Conservation (phyloP, 805 yeast genomes). For the Nakazawaea anatomiae region DNA sequence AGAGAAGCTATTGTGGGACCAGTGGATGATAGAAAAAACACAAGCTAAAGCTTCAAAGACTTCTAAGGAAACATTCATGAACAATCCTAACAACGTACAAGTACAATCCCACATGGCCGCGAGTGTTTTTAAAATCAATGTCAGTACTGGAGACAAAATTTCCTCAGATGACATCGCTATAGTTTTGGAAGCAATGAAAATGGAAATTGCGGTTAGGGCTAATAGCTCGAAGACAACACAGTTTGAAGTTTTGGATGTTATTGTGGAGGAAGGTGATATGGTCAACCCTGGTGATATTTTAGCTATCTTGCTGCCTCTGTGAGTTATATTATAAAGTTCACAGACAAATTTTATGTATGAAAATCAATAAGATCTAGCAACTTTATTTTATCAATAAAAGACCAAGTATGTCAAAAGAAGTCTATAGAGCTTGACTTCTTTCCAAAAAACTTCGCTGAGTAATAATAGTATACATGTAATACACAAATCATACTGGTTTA, state of each 20-base stretch:
- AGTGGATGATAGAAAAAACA: constrained; percentile 21
- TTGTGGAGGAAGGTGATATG: constrained; percentile 27
- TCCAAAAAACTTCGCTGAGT: too few species aligned
- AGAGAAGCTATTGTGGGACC: constrained; percentile 14
- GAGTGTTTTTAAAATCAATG: constrained; percentile 25
- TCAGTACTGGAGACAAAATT: constrained; percentile 18
- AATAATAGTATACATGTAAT: too few species aligned
- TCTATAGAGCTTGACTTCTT: too few species aligned
- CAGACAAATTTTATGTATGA: too few species aligned
- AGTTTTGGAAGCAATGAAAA: constrained; percentile 29
- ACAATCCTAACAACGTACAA: constrained; percentile 19
- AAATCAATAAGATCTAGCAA: too few species aligned
- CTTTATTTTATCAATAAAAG: too few species aligned
- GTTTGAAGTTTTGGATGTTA: constrained; percentile 19
- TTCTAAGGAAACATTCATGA: constrained; percentile 14
- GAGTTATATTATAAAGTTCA: neutral
- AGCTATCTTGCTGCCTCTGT: constrained; percentile 6
- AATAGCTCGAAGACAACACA: neutral
- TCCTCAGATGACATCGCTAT: constrained; percentile 17
- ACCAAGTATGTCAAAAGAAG: too few species aligned
- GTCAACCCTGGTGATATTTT: constrained; percentile 24
- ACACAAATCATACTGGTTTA: too few species aligned
- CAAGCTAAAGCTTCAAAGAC: constrained; percentile 16
- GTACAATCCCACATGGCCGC: constrained; percentile 26
- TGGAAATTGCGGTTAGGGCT: constrained; percentile 27